Conservation (phyloP, 495 filamentous ascomycete species). For the Penicillium samsonianum region DNA sequence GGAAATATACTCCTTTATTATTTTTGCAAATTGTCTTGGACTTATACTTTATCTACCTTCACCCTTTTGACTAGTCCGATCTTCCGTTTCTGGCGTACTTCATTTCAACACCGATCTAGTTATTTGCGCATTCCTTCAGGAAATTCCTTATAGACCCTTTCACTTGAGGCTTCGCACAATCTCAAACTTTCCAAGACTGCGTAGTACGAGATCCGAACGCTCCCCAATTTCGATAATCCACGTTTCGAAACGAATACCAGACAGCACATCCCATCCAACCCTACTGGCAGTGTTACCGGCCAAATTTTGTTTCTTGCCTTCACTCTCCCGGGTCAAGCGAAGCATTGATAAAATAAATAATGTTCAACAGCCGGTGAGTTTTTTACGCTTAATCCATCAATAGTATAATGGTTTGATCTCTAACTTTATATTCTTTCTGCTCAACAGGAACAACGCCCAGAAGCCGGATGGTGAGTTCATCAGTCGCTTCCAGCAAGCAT, state of each 20-base stretch:
- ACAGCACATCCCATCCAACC: background rate
- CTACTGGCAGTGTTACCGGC: background rate
- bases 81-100: background rate
- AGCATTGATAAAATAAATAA: slow-evolving; percentile 10
- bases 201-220: background rate
- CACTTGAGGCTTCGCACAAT: background rate
- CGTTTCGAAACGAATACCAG: background rate
- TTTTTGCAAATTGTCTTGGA: background rate
- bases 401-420: too few relatives aligned
- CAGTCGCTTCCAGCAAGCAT: slow-evolving; percentile 77
- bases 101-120: background rate
- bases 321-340: background rate
- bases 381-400: background rate
- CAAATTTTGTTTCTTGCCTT: background rate
- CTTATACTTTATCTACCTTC: background rate
- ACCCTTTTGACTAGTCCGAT: background rate
- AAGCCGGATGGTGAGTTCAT: slow-evolving; percentile 86
- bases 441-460: slow-evolving; percentile 72
- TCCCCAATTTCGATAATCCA: background rate
- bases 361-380: slow-evolving; percentile 32
- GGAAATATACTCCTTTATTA: slow-evolving; percentile 8
- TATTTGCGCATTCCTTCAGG: background rate
- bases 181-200: too few relatives aligned
- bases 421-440: background rate
- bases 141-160: background rate